Percentiles rank a stretch among this genome's conserved stretches.
phyloP scores from a whole-genome alignment of 2,329 filamentous ascomycete genomes.

The Diaporthe velutina region DNA sequence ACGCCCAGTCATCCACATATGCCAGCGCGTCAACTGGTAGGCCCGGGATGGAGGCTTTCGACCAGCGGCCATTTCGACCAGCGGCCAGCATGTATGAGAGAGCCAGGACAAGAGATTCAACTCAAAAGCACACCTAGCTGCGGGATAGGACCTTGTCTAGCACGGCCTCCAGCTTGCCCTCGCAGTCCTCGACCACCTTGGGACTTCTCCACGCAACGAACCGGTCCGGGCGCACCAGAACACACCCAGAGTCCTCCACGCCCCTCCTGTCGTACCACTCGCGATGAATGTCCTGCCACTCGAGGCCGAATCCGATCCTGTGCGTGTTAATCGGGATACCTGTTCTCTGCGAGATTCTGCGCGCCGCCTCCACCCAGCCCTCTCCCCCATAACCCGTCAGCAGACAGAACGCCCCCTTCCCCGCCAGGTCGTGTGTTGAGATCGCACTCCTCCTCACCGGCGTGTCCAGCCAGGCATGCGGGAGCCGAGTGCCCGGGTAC shows the following conservation, averaged over 20 bases:
- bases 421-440: conserved; percentile 66
- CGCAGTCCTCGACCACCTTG: conserved; percentile 26
- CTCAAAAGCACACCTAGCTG: background rate
- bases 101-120: background rate
- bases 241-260: conserved; percentile 63
- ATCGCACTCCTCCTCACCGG: conserved; percentile 47
- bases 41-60: background rate
- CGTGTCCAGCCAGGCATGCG: conserved; percentile 67
- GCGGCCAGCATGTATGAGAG: background rate
- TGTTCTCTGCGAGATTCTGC: conserved; percentile 48
- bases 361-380: conserved; percentile 60
- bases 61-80: too few species aligned
- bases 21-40: background rate
- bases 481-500: conserved; percentile 65
- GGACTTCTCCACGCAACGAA: conserved; percentile 61
- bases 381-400: conserved; percentile 63
- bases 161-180: conserved; percentile 38
- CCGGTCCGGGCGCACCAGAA: conserved; percentile 65
- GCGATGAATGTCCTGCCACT: conserved; percentile 66
- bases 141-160: conserved; percentile 36
- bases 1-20: background rate
- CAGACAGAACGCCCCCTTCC: conserved; percentile 58
- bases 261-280: conserved; percentile 62
- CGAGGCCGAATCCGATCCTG: conserved; percentile 62
- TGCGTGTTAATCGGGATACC: conserved; percentile 57